These are phyloP conservation scores for Mycotypha africana DNA, from an alignment of 371 early-diverging fungal genomes.

Conservation along the genomic window DNA sequence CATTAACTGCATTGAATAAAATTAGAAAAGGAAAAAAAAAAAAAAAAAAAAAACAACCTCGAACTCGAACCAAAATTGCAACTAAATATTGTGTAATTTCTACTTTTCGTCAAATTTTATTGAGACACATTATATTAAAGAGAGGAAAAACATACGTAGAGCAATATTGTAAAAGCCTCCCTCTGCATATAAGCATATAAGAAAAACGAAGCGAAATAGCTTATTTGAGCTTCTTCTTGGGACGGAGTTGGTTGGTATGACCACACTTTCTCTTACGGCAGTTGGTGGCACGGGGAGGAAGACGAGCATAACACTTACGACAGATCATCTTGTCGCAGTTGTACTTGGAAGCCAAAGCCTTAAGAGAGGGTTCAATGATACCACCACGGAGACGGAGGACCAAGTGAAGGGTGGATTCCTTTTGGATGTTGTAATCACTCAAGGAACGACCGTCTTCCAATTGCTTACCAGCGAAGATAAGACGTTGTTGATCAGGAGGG, in stretches of 20 bases:
- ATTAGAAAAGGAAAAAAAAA: background rate
- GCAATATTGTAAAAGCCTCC: no score
- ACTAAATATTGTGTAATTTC: no score
- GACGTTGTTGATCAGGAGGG: conserved; percentile 99
- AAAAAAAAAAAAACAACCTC: background rate
- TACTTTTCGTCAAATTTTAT: no score
- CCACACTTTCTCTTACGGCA: conserved; percentile 99
- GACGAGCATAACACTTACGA: conserved; percentile 98
- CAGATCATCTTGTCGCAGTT: conserved; percentile 99
- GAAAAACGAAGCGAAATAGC: conserved; percentile 13
- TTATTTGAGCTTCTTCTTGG: conserved; percentile 79
- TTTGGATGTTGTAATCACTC: conserved; percentile 82
- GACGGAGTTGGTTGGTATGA: conserved; percentile 96
- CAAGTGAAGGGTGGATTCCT: conserved; percentile 96
- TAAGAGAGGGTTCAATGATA: conserved; percentile 93
- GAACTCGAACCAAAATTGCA: no score
- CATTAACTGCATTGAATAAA: no score
- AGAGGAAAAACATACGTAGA: conserved; percentile 3
- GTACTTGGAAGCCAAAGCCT: conserved; percentile 94
- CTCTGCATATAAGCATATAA: no score
- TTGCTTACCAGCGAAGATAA: conserved; percentile 99
- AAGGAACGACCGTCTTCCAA: conserved; percentile 93
- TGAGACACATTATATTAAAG: no score
- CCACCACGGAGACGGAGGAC: conserved; percentile 96
- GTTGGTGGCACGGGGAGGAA: conserved; percentile 98